These are phyloP conservation scores for Pythium dissimile DNA, from an alignment of 352 stramenopile species.

Conservation along the genomic window DNA sequence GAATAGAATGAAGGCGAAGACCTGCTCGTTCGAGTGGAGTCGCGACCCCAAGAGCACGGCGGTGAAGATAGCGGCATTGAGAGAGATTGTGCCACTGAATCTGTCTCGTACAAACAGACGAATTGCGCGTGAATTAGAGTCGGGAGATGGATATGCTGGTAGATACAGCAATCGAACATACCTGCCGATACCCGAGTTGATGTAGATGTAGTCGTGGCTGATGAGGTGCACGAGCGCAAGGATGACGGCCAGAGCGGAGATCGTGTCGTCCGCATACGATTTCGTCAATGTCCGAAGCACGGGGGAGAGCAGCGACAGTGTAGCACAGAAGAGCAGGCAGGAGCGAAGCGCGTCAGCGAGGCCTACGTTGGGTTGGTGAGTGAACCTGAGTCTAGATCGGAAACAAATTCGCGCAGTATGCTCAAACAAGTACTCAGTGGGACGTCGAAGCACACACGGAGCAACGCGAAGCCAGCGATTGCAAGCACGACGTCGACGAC, in stretches of 20 bases:
- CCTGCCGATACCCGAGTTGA: constrained; percentile 77
- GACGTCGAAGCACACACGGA: constrained; percentile 44
- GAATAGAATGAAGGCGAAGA: constrained; percentile 89
- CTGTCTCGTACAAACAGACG: no score
- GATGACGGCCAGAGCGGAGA: constrained; percentile 78
- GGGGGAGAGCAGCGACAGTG: constrained; percentile 83
- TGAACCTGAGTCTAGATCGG: no score
- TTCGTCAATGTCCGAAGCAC: constrained; percentile 89
- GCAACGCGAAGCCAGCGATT: constrained; percentile 47
- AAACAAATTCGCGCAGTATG: no score
- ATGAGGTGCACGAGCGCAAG: constrained; percentile 85
- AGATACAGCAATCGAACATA: constrained; percentile 16
- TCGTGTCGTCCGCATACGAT: constrained; percentile 91
- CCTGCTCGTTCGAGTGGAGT: constrained; percentile 88
- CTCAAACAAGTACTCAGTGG: constrained; percentile 20
- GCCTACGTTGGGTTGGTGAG: constrained; percentile 29
- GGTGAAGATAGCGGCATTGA: constrained; percentile 92
- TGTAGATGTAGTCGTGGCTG: constrained; percentile 89
- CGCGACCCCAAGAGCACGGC: constrained; percentile 89
- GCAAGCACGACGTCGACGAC: constrained; percentile 56
- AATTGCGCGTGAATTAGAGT: no score
- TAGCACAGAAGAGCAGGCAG: constrained; percentile 81
- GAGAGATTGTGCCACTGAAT: constrained; percentile 86
- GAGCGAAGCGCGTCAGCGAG: constrained; percentile 53
- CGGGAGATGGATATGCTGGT: neutral